Conservation (phyloP, 345 rosid species). For the Eucalyptus fibrosa region DNA sequence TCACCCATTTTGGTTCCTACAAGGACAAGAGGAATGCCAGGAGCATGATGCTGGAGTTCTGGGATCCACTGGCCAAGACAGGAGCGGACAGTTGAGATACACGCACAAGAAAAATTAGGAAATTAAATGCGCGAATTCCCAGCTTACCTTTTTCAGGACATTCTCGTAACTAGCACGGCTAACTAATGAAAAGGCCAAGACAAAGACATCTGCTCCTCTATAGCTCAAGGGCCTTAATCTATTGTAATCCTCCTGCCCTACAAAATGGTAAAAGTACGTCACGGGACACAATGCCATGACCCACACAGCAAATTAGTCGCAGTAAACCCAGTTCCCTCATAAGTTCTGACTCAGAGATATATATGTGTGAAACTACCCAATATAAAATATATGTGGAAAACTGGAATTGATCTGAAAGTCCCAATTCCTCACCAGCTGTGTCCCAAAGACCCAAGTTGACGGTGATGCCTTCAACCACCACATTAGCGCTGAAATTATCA, state of each 20-base stretch:
- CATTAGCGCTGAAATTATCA: constrained; percentile 98
- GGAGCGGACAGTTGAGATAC: constrained; percentile 1
- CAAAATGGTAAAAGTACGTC: not conserved
- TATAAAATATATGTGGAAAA: not conserved
- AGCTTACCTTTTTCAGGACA: constrained; percentile 71
- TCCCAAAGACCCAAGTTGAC: constrained; percentile 98
- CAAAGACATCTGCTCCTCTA: constrained; percentile 95
- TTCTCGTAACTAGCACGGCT: constrained; percentile 97
- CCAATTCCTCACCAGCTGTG: constrained; percentile 58
- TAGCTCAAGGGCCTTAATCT: constrained; percentile 96
- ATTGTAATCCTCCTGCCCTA: constrained; percentile 97
- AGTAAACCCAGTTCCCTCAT: not conserved
- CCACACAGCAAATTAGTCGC: not conserved
- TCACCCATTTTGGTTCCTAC: constrained; percentile 94
- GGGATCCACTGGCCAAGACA: constrained; percentile 84
- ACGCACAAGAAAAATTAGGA: not conserved
- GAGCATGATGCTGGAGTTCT: constrained; percentile 89
- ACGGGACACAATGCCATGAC: not conserved
- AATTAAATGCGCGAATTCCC: not conserved
- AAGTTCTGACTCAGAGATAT: not conserved
- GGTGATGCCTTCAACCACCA: constrained; percentile 83
- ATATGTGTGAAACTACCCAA: not conserved
- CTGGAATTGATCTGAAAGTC: not conserved
- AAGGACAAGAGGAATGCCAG: constrained; percentile 80
- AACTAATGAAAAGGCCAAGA: constrained; percentile 89